These are phyloP conservation scores for Sugiyamaella japonica DNA, from an alignment of 1,139 yeast genomes.

Conservation along the genomic window DNA sequence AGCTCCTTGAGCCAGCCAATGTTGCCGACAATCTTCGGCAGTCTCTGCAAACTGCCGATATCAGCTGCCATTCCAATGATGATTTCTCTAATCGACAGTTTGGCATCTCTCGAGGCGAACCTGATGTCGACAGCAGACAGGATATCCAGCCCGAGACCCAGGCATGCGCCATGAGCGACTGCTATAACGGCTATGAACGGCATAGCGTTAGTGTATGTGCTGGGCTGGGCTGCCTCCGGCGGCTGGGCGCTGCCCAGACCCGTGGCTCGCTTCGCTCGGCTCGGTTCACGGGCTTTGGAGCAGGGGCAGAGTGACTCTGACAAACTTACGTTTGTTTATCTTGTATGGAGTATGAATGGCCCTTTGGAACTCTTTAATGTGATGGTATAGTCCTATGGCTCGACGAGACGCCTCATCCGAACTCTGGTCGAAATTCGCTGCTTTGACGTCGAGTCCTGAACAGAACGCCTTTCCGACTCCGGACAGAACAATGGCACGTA, in stretches of 20 bases:
- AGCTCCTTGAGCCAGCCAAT: constrained; percentile 60
- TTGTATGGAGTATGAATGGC: constrained; percentile 44
- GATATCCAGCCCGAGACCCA: constrained; percentile 72
- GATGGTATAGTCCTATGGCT: constrained; percentile 34
- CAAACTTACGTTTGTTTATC: constrained; percentile 37
- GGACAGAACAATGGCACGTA: constrained; percentile 58
- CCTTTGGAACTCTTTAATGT: constrained; percentile 57
- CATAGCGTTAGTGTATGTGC: too few species aligned
- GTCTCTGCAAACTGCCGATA: constrained; percentile 72
- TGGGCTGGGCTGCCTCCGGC: too few species aligned
- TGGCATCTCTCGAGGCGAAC: constrained; percentile 54
- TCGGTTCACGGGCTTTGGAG: too few species aligned
- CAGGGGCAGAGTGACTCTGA: too few species aligned
- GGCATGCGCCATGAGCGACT: constrained; percentile 49
- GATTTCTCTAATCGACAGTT: constrained; percentile 66
- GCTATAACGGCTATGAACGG: constrained; percentile 45
- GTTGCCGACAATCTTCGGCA: constrained; percentile 58
- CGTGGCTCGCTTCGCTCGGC: too few species aligned
- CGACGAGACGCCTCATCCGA: constrained; percentile 40
- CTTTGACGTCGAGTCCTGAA: constrained; percentile 61
- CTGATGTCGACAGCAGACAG: constrained; percentile 60
- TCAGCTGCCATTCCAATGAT: constrained; percentile 78
- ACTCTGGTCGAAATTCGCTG: constrained; percentile 30
- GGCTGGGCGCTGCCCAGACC: too few species aligned
- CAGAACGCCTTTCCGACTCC: constrained; percentile 60